Evolutionary conservation across 2,329 filamentous ascomycete species (phyloP).

Genomic region (Aspergillus melleus): DNA sequence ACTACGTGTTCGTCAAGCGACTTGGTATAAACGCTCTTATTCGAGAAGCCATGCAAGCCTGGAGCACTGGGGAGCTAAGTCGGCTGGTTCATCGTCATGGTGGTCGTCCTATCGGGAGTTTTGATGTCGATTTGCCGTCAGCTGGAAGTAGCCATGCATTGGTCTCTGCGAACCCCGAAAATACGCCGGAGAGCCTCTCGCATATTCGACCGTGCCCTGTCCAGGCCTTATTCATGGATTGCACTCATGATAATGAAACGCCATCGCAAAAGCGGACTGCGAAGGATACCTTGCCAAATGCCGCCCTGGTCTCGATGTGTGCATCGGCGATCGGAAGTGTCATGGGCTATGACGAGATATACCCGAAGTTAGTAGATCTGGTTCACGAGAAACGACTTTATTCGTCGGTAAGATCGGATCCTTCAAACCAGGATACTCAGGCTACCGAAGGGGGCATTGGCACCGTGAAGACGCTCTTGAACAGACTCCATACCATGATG

Average conservation of each 20-base stretch:
- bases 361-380: slow-evolving; percentile 87
- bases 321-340: slow-evolving; percentile 92
- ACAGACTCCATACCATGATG: slow-evolving; percentile 94
- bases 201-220: slow-evolving; percentile 85
- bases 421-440: slow-evolving; percentile 55
- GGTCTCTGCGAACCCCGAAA: slow-evolving; percentile 32
- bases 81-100: slow-evolving; percentile 90
- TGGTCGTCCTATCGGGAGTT: slow-evolving; percentile 92
- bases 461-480: slow-evolving; percentile 86
- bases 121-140: slow-evolving; percentile 85
- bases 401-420: slow-evolving; percentile 69
- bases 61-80: slow-evolving; percentile 91
- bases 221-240: slow-evolving; percentile 97
- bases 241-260: slow-evolving; percentile 96
- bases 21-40: slow-evolving; percentile 90
- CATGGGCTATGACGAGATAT: slow-evolving; percentile 97
- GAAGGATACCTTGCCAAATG: slow-evolving; percentile 89
- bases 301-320: slow-evolving; percentile 94
- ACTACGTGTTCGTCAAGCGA: slow-evolving; percentile 92
- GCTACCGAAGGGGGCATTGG: slow-evolving; percentile 81
- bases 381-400: slow-evolving; percentile 87
- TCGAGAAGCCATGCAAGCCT: slow-evolving; percentile 96
- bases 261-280: slow-evolving; percentile 94
- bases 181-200: slow-evolving; percentile 64
- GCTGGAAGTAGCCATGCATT: slow-evolving; percentile 55